Base-by-base conservation (phyloP, 495 filamentous ascomycete genomes). In the Xylaria cubensis region DNA sequence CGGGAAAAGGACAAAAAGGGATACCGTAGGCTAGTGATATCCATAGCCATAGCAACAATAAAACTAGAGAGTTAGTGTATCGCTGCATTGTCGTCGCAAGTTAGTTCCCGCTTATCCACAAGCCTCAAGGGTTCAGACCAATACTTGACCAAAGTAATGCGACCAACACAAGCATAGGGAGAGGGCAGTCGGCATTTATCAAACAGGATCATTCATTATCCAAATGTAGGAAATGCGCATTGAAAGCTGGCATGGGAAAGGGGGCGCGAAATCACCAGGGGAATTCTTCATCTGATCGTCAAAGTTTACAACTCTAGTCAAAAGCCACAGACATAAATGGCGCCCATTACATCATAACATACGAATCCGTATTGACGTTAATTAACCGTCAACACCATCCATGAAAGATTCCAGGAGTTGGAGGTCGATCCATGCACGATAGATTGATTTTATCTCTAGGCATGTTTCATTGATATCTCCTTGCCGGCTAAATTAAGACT, bases 1-100 rank as follows among this genome's bases (percentile, higher is more conserved):
- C 86, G 19, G 84, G 81, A 3, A 87, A 80, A 5, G 86, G 87
- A 70, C 86, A 89, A 51, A 81, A 80, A 12, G 78, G 76, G 17
- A 76, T 78, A 36, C 76, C 79, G 13, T 32, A 32, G 34, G 46
- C 66, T 13, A 46, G 10, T 2, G 36, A n/a, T 58, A 5, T 12
- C 66, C 66, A 68, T 36, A 13, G n/a, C 46, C 64, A 34, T 36
- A 68, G 44, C 36, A 21, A 8, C 5, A 68, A 36, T 24, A 39
- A 34, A 50, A 46, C 6, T 3, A 21, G 10, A 42, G 44, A 24
- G 0, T 10, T 6, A 21, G 29, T 53, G 32, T 21, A 41, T 24
- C 29, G 64, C 64, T 6, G 64, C 64, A 66, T 66, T 53, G 19
- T 66, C 1, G 17, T 10, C 24, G 26, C 13, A 9, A 48, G 21